These are phyloP conservation scores for Picochlorum sp. DNA, from an alignment of 139 green algal species.

Conservation along the genomic window DNA sequence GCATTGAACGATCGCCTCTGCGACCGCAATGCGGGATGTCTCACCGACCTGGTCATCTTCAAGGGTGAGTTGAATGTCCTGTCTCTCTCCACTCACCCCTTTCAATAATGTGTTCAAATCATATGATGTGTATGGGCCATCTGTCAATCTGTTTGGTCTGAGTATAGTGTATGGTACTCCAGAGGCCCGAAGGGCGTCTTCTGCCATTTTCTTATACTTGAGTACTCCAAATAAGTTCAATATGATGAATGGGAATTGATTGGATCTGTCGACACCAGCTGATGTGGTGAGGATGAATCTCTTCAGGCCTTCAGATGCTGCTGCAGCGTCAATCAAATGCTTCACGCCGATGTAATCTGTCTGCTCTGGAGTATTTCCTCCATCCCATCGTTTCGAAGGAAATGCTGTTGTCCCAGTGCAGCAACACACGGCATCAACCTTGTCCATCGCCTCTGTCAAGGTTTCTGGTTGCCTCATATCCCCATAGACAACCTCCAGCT, in stretches of 20 bases:
- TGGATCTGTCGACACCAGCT: conserved; percentile 70
- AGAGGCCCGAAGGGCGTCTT: conserved; percentile 52
- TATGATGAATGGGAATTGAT: conserved; percentile 66
- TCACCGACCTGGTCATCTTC: conserved; percentile 58
- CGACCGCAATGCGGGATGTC: conserved; percentile 62
- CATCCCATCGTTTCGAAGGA: conserved; percentile 63
- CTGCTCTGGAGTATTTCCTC: conserved; percentile 68
- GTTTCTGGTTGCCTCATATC: conserved; percentile 28
- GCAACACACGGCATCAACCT: conserved; percentile 56
- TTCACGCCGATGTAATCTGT: conserved; percentile 60
- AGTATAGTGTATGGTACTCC: conserved; percentile 89
- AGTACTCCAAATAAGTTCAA: conserved; percentile 94
- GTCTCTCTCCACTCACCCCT: conserved; percentile 33
- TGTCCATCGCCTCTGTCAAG: conserved; percentile 9
- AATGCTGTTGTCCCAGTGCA: conserved; percentile 84
- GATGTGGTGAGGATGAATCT: conserved; percentile 82
- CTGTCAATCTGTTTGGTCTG: conserved; percentile 79
- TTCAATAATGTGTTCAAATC: conserved; percentile 96
- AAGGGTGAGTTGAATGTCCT: conserved; percentile 41
- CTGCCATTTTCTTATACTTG: conserved; percentile 76
- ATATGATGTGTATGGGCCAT: conserved; percentile 94
- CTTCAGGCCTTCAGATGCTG: conserved; percentile 29
- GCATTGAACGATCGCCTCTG: conserved; percentile 67
- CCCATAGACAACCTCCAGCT: conserved; percentile 19
- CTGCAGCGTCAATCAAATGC: conserved; percentile 62